Conservation (phyloP, 768 basidiomycete genomes). For the Mycena pura region DNA sequence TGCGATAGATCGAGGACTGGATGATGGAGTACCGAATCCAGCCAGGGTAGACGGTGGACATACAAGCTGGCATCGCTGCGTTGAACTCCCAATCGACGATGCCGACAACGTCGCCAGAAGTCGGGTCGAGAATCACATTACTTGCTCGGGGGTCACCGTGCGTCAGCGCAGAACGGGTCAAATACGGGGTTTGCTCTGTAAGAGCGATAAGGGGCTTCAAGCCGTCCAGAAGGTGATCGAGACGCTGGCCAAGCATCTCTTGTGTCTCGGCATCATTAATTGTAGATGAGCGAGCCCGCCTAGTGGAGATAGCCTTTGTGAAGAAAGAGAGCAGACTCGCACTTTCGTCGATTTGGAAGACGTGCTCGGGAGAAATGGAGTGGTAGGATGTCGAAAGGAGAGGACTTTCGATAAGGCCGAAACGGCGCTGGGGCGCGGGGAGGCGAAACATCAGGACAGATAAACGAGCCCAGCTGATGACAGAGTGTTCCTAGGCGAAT, state of each 20-base stretch:
- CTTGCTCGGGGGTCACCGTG: neutral
- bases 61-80: slow-evolving; percentile 4
- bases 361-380: neutral
- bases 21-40: slow-evolving; percentile 5
- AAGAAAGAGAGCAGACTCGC: neutral
- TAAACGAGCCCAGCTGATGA: slow-evolving; percentile 1
- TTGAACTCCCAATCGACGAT: slow-evolving; percentile 15
- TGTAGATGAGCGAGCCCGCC: neutral
- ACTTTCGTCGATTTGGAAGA: neutral
- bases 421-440: neutral
- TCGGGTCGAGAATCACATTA: slow-evolving; percentile 3
- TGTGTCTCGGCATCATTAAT: neutral
- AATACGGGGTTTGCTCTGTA: neutral
- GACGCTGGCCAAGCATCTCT: neutral
- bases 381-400: neutral
- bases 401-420: neutral
- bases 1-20: neutral
- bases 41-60: neutral
- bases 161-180: slow-evolving; percentile 5
- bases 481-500: slow-evolving; percentile 10
- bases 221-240: slow-evolving; percentile 3
- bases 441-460: slow-evolving; percentile 2
- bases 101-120: slow-evolving; percentile 2
- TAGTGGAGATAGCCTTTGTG: neutral
- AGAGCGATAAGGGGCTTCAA: neutral